Base-by-base conservation (phyloP, 2,329 filamentous ascomycete species). In the Endothia cerciana region DNA sequence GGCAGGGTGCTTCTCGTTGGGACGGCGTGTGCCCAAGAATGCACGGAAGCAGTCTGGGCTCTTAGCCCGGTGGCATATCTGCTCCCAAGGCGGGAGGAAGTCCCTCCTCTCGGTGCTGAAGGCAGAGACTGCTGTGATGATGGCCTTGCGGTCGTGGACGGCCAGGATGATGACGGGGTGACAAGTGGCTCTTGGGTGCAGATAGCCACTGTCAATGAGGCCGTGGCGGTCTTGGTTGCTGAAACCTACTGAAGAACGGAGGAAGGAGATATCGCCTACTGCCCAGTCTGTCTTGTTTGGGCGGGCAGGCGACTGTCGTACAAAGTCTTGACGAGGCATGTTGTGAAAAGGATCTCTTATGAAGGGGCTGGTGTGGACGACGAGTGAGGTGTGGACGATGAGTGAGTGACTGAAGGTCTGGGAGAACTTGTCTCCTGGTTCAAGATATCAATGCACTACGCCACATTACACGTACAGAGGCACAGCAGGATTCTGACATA, bases 151-250 rank as follows among this genome's bases (percentile, higher is more conserved):
- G 41, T 71, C 57, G 0, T 49, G 11, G 5, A 65, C 64, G 10
- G 68, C 65, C 7, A 79, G 70, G 57, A 79, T 72, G 53, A 79
- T 76, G 59, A 76, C 75, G 0, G 77, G 77, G 67, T 78, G 76
- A 33, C 66, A 59, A 2, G 73, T 73, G 0, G 77, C 75, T 0
- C 28, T 30, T 2, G 1, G 1, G 0, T 47, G 64, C 0, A 77
- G 4, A 53, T 73, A 70, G 15, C 68, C 63, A 19, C 59, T 65
- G 7, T 60, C 33, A 11, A 73, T 66, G 41, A 75, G 68, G 30
- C 69, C 30, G 1, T 64, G 8, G 25, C 65, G 56, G n/a, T 75
- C 72, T 0, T 25, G 33, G 1, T 41, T 0, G 17, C 30, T 64
- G 69, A 75, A 73, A 2, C 62, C 2, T 1, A 65, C 28, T 15